Base-by-base conservation (phyloP, 495 filamentous ascomycete species). In the Polyplosphaeria fusca region DNA sequence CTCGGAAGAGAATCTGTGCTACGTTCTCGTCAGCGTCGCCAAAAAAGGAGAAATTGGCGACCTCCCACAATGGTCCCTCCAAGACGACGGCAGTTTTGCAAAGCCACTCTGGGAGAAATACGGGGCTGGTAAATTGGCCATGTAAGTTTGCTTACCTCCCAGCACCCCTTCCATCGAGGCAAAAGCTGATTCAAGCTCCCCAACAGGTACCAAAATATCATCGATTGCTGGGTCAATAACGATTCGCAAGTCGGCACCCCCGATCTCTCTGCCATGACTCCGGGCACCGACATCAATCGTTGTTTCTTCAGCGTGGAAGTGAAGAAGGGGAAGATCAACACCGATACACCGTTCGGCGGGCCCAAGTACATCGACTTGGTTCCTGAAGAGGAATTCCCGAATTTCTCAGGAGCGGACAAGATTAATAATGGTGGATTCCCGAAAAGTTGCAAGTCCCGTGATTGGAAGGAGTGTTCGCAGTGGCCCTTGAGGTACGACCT, bases 181-280 rank as follows among this genome's bases (percentile, higher is more conserved):
- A 42, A 14, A 16, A 42, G 39, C 39, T 42, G 39, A n/a, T n/a
- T n/a, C n/a, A n/a, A n/a, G n/a, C 39, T 14, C 39, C 39, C 39
- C n/a, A 14, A 16, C 39, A 42, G 39, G 39, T 42, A 42, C 39
- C 39, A 19, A 14, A 42, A 42, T 19, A 42, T 42, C 39, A 42
- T 42, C 39, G 39, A 42, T 19, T 42, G 39, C 39, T 42, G 39
- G 39, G n/a, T 42, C 39, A 42, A 42, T 19, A 42, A 42, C 39
- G 39, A 42, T 42, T 42, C 39, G n/a, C 16, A 42, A 42, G 22
- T 42, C 39, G 39, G 39, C 39, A 19, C 22, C 22, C 39, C 39
- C n/a, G 22, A 14, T 42, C 39, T 42, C 16, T 42, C 39, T 16
- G 39, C 39, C 22, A 42, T 19, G n/a, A 42, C n/a, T 19, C 39